Evolutionary conservation across 140 eudicot species (phyloP).

Genomic region (Bidens hawaiensis): DNA sequence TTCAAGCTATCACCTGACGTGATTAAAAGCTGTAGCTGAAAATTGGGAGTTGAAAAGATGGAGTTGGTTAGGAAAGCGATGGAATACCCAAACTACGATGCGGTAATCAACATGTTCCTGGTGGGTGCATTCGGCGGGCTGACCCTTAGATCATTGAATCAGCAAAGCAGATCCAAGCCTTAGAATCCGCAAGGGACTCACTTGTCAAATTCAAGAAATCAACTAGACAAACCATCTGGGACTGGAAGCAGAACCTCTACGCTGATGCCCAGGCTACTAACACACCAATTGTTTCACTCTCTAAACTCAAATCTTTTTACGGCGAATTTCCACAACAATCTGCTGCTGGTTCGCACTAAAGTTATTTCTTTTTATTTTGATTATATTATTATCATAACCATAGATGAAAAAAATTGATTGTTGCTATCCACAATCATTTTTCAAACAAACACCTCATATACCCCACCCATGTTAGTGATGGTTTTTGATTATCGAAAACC

Average conservation of each 20-base stretch:
- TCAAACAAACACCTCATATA: too few species aligned
- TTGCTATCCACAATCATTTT: too few species aligned
- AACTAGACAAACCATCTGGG: slow-evolving; percentile 63
- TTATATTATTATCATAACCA: too few species aligned
- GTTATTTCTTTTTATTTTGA: too few species aligned
- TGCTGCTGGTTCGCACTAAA: too few species aligned
- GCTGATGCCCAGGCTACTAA: slow-evolving; percentile 38
- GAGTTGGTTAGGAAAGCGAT: slow-evolving; percentile 32
- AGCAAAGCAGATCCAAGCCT: slow-evolving; percentile 55
- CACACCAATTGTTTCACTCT: slow-evolving; percentile 49
- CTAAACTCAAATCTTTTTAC: slow-evolving; percentile 62
- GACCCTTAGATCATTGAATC: slow-evolving; percentile 48
- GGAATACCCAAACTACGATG: slow-evolving; percentile 45
- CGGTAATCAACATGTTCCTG: slow-evolving; percentile 42
- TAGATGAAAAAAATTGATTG: too few species aligned
- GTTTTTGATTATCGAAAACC: too few species aligned
- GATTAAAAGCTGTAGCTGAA: too few species aligned
- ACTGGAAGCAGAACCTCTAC: slow-evolving; percentile 78
- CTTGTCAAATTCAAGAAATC: slow-evolving; percentile 53
- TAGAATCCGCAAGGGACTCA: slow-evolving; percentile 55
- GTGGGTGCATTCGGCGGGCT: slow-evolving; percentile 42
- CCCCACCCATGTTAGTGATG: too few species aligned
- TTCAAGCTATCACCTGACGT: too few species aligned
- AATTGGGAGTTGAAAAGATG: too few species aligned
- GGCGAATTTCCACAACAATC: slow-evolving; percentile 66